Conservation (phyloP, 2,329 filamentous ascomycete species). For the Paraconiothyrium brasiliense region DNA sequence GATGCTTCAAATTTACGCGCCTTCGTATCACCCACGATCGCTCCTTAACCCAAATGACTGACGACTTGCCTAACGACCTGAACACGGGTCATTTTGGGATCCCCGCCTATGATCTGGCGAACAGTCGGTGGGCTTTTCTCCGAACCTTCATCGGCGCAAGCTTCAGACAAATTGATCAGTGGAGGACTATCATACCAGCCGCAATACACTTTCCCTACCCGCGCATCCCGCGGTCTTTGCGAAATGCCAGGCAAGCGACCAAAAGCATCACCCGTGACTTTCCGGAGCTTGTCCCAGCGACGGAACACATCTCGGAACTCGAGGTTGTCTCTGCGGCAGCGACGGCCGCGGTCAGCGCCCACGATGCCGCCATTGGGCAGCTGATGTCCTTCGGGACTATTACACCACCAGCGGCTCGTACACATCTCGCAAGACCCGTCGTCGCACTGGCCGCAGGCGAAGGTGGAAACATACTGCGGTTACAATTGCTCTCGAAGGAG, state of each 20-base stretch:
- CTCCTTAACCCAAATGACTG: conserved; percentile 65
- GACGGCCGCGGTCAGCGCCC: conserved; percentile 36
- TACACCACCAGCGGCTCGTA: conserved; percentile 52
- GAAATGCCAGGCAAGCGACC: conserved; percentile 23
- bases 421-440: conserved; percentile 38
- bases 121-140: conserved; percentile 60
- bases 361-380: conserved; percentile 53
- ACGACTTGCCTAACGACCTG: conserved; percentile 59
- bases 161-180: conserved; percentile 37
- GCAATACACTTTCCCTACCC: conserved; percentile 20
- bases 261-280: conserved; percentile 29
- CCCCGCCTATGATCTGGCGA: conserved; percentile 59
- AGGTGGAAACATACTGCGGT: conserved; percentile 65
- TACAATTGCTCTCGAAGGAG: conserved; percentile 62
- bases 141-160: conserved; percentile 44
- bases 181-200: conserved; percentile 32
- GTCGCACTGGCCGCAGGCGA: conserved; percentile 59
- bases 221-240: conserved; percentile 15
- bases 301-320: conserved; percentile 33
- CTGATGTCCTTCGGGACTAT: conserved; percentile 67
- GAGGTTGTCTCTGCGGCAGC: conserved; percentile 41
- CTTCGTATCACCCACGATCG: conserved; percentile 26
- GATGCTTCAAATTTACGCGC: conserved; percentile 32
- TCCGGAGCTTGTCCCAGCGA: conserved; percentile 37
- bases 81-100: conserved; percentile 64